Evolutionary conservation across 805 yeast species (phyloP).

Genomic region (Ogataea populi-albae): DNA sequence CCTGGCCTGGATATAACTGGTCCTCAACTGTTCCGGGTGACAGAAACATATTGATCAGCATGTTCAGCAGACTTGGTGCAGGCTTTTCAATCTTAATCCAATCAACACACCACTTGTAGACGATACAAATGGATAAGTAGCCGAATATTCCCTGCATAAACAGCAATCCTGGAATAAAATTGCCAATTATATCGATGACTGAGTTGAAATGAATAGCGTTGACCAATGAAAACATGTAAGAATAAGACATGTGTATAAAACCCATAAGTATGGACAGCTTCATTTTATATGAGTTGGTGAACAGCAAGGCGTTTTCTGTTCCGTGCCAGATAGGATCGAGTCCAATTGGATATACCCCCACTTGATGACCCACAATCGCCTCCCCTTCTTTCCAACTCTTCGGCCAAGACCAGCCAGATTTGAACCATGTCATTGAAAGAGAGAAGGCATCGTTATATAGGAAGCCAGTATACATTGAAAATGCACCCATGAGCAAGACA

Average conservation of each 20-base stretch:
- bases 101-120: constrained; percentile 92
- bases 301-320: constrained; percentile 83
- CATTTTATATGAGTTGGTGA: constrained; percentile 96
- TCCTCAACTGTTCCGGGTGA: constrained; percentile 88
- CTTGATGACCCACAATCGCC: constrained; percentile 59
- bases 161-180: constrained; percentile 88
- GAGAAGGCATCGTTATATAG: constrained; percentile 93
- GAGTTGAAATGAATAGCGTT: constrained; percentile 71
- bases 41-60: constrained; percentile 93
- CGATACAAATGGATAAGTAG: constrained; percentile 77
- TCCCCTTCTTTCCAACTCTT: constrained; percentile 66
- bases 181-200: constrained; percentile 80
- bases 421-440: constrained; percentile 81
- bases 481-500: constrained; percentile 84
- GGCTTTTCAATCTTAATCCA: constrained; percentile 76
- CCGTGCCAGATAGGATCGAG: constrained; percentile 97
- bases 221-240: constrained; percentile 78
- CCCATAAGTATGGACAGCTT: constrained; percentile 94
- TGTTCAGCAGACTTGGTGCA: constrained; percentile 92
- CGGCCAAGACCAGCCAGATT: constrained; percentile 95
- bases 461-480: constrained; percentile 94
- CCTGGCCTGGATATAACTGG: constrained; percentile 76
- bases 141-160: constrained; percentile 98
- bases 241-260: constrained; percentile 89
- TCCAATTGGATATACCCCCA: constrained; percentile 78